phyloP scores from a whole-genome alignment of 2,329 filamentous ascomycete genomes.

The Colletotrichum euphorbiae region DNA sequence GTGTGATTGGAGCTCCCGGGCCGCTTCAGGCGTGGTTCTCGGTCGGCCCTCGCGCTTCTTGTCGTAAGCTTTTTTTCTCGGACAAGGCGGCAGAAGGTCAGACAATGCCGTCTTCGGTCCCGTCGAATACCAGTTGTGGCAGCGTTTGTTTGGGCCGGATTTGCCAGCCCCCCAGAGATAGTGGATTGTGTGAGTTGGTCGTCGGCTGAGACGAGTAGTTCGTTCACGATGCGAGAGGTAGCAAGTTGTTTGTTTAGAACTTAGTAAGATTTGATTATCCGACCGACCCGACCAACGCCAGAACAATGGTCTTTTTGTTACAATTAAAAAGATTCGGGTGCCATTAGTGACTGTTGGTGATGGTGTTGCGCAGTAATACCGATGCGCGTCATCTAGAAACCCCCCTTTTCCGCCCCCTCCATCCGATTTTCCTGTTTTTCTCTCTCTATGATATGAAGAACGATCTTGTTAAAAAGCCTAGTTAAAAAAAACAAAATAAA shows the following conservation, averaged over 20 bases:
- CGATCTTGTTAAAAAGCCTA: background rate
- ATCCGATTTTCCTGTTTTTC: background rate
- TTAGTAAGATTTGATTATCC: conserved; percentile 26
- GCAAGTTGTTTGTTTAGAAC: conserved; percentile 7
- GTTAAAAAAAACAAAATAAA: background rate
- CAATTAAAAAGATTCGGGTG: conserved; percentile 20
- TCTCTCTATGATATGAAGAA: conserved; percentile 20
- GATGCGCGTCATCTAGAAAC: conserved; percentile 10
- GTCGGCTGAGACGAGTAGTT: background rate
- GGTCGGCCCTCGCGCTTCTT: too few relatives aligned
- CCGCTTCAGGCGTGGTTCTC: background rate
- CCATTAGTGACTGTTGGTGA: conserved; percentile 27
- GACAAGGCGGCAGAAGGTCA: too few relatives aligned
- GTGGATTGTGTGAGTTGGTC: too few relatives aligned
- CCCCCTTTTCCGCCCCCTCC: conserved; percentile 7
- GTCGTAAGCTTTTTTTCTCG: too few relatives aligned
- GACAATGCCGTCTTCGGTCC: too few relatives aligned
- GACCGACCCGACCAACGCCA: conserved; percentile 30
- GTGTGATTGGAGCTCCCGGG: background rate
- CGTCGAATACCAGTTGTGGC: too few relatives aligned
- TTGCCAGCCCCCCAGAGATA: background rate
- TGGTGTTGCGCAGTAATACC: conserved; percentile 1
- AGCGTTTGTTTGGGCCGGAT: background rate
- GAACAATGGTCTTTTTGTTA: conserved; percentile 30
- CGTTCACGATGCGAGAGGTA: background rate